A percentile compares a stretch with the other conserved stretches of the same genome.
Evolutionary conservation across 441 rosid species (phyloP).

Genomic region (Viola pubescens): DNA sequence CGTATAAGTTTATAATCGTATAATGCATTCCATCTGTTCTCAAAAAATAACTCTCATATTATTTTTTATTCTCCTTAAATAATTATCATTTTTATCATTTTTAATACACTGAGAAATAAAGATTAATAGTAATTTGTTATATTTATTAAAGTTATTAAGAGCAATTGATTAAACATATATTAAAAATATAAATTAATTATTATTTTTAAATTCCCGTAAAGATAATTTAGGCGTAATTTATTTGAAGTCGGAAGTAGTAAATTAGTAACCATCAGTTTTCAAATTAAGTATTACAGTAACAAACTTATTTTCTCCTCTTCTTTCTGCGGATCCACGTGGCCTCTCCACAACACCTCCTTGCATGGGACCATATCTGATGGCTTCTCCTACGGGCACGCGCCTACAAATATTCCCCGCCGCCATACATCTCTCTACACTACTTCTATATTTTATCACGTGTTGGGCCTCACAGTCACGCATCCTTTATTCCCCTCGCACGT

Average conservation of each 20-base stretch:
- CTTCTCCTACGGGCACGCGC: conserved; percentile 36
- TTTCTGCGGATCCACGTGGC: conserved; percentile 27
- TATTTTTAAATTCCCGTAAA: too few species aligned
- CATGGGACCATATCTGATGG: conserved; percentile 31
- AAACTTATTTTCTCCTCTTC: too few species aligned
- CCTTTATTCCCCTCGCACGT: conserved; percentile 25
- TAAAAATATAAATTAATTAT: too few species aligned
- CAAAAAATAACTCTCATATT: too few species aligned
- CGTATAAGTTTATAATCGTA: background rate
- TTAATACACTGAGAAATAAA: too few species aligned
- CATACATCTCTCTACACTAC: conserved; percentile 17
- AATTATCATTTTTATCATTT: background rate
- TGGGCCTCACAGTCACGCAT: background rate
- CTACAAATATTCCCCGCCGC: conserved; percentile 52
- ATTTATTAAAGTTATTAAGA: too few species aligned
- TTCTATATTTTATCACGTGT: conserved; percentile 32
- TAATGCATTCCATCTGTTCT: too few species aligned
- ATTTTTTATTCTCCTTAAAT: background rate
- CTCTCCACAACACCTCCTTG: background rate
- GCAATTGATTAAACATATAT: background rate
- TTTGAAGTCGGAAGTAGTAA: too few species aligned
- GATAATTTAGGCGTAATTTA: background rate
- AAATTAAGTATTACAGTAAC: background rate
- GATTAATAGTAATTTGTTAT: too few species aligned
- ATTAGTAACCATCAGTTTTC: background rate